A percentile compares a stretch with the other conserved stretches of the same genome.
Conservation (phyloP, 179 eudicot species). For the Heliamphora pulchella region DNA sequence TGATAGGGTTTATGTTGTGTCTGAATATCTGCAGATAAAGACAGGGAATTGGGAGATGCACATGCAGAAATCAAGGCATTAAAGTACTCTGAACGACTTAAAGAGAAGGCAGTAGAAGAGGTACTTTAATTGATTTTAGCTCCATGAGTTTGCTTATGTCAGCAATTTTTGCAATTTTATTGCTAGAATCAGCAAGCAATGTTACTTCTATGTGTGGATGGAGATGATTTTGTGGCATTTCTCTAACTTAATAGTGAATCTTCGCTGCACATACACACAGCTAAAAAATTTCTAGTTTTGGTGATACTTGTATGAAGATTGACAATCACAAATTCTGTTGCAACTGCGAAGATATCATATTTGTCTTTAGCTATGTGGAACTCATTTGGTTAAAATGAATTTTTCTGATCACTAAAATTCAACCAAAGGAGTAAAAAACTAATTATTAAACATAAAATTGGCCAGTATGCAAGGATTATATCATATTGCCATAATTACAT, state of each 20-base stretch:
- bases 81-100: conserved; percentile 68
- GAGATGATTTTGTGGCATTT: not conserved
- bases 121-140: conserved; percentile 27
- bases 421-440: not conserved
- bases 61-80: conserved; percentile 80
- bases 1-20: not conserved
- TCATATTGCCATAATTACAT: no score
- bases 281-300: not conserved
- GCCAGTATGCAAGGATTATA: no score
- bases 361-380: not conserved
- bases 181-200: not conserved
- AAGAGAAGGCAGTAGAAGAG: conserved; percentile 95
- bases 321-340: not conserved
- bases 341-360: not conserved
- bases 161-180: not conserved
- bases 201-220: not conserved
- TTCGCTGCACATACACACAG: not conserved
- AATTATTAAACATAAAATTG: no score
- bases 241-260: not conserved
- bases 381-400: not conserved
- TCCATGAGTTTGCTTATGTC: not conserved
- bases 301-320: not conserved
- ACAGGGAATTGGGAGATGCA: conserved; percentile 74
- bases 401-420: not conserved
- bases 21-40: conserved; percentile 53